These are phyloP conservation scores for Eugenia klotzschiana DNA, from an alignment of 441 rosid species.

Conservation along the genomic window DNA sequence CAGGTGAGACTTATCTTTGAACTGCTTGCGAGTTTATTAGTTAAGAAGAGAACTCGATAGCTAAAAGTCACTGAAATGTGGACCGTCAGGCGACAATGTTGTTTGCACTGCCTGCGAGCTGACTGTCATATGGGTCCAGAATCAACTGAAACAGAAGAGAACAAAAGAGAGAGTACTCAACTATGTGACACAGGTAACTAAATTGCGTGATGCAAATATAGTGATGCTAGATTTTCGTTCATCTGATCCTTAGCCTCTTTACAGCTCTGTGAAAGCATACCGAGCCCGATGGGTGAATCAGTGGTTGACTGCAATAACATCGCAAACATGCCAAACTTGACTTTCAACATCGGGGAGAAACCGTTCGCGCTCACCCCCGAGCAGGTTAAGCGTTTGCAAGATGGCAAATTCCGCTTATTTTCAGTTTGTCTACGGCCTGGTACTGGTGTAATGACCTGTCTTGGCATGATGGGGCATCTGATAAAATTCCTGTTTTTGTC, in stretches of 20 bases:
- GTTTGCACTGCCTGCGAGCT: slow-evolving; percentile 39
- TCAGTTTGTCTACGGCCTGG: background rate
- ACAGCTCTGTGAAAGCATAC: too few relatives aligned
- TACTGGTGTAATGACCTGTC: background rate
- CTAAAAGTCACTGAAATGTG: background rate
- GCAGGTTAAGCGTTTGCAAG: slow-evolving; percentile 24
- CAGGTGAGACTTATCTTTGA: slow-evolving; percentile 2
- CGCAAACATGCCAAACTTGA: too few relatives aligned
- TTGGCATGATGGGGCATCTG: background rate
- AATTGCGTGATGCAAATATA: background rate
- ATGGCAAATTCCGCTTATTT: background rate
- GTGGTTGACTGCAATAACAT: too few relatives aligned
- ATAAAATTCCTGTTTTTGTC: background rate
- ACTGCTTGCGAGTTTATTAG: background rate
- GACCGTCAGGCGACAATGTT: background rate
- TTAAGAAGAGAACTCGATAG: background rate
- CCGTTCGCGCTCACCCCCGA: too few relatives aligned
- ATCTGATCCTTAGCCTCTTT: background rate
- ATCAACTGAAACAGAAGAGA: slow-evolving; percentile 36
- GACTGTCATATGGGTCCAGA: slow-evolving; percentile 59
- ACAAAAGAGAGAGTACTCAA: slow-evolving; percentile 41
- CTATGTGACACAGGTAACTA: slow-evolving; percentile 37
- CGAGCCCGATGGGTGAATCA: too few relatives aligned
- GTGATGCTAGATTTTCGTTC: background rate
- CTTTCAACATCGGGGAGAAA: too few relatives aligned